Conservation (phyloP, 352 stramenopile genomes). For the Chrysophaeum taylorii region DNA sequence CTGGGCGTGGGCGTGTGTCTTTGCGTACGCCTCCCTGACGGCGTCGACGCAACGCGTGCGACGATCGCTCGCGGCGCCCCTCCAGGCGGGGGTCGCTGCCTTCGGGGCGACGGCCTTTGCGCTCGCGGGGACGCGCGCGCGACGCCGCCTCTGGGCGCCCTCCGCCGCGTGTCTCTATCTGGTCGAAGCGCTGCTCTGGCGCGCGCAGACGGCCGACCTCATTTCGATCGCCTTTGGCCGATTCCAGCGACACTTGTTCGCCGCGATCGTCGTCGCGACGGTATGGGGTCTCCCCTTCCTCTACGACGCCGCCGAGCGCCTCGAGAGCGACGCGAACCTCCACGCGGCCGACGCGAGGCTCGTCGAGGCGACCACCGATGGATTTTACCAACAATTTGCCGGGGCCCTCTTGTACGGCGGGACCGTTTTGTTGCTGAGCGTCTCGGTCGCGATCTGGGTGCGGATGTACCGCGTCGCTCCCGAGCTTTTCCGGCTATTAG, state of each 20-base stretch:
- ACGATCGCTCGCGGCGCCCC: no score
- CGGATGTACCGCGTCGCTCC: background rate
- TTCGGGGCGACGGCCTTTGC: no score
- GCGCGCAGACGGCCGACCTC: conserved; percentile 45
- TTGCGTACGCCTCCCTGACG: no score
- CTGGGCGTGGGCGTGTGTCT: no score
- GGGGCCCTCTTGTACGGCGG: background rate
- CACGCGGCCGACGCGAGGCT: background rate
- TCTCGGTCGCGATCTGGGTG: background rate
- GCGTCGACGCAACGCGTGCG: no score
- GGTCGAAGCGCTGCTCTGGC: no score
- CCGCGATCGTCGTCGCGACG: background rate
- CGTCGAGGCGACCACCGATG: background rate
- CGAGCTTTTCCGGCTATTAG: background rate
- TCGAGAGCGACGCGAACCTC: background rate
- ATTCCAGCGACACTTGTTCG: background rate
- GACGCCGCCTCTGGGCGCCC: no score
- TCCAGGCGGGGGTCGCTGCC: no score
- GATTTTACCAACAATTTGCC: background rate
- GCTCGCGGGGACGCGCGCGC: no score
- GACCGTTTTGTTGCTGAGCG: background rate
- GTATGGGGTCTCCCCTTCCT: background rate
- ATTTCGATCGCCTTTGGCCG: conserved; percentile 18
- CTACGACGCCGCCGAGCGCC: background rate
- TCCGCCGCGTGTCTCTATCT: no score